These are phyloP conservation scores for Nitzschia sp. DNA, from an alignment of 108 stramenopile genomes.

Conservation along the genomic window DNA sequence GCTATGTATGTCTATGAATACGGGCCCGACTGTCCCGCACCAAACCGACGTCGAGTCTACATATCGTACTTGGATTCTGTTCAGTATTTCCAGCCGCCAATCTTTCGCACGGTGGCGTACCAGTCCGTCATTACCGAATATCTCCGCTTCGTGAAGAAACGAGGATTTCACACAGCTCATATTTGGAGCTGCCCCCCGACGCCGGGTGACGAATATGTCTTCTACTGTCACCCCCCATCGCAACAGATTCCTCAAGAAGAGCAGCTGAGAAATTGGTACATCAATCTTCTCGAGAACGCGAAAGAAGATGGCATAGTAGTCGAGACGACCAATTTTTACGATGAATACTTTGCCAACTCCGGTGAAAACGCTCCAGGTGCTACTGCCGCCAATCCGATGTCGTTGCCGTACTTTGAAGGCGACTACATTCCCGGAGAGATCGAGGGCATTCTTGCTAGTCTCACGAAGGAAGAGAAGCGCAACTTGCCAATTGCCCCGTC, in stretches of 20 bases:
- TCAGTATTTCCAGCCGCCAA: conserved; percentile 84
- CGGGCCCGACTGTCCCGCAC: conserved; percentile 88
- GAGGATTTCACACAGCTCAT: conserved; percentile 96
- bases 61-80: conserved; percentile 97
- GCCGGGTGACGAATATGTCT: conserved; percentile 96
- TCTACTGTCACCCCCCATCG: conserved; percentile 80
- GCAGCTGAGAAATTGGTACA: conserved; percentile 91
- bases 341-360: conserved; percentile 80
- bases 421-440: conserved; percentile 95
- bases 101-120: conserved; percentile 86
- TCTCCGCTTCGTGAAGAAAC: conserved; percentile 88
- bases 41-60: conserved; percentile 93
- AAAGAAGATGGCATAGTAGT: conserved; percentile 76
- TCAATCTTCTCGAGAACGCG: conserved; percentile 81
- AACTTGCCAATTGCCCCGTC: conserved; percentile 16
- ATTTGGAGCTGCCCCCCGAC: conserved; percentile 98
- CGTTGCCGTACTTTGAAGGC: conserved; percentile 93
- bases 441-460: conserved; percentile 85
- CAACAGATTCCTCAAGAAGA: conserved; percentile 87
- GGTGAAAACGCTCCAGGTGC: conserved; percentile 37
- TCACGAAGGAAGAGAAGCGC: conserved; percentile 47
- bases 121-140: conserved; percentile 90
- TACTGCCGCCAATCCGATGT: conserved; percentile 44
- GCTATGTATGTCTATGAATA: conserved; percentile 98
- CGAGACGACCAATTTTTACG: conserved; percentile 71